Evolutionary conservation across 768 basidiomycete genomes (phyloP).

Genomic region (Tylopilus vinaceipallidus): DNA sequence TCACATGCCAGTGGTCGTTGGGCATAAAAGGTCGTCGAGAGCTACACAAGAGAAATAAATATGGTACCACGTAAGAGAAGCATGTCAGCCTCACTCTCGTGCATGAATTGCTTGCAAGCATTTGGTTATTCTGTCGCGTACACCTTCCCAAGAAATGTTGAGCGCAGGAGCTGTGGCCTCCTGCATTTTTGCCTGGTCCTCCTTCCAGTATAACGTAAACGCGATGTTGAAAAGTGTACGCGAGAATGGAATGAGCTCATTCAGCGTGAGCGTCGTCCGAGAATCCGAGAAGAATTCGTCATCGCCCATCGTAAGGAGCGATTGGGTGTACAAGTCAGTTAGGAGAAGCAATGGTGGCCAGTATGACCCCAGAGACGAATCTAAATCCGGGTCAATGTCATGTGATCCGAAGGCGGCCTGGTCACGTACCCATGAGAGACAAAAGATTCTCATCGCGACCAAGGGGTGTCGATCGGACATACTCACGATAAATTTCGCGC

Average conservation of each 20-base stretch:
- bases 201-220: conserved; percentile 72
- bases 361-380: conserved; percentile 40
- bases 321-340: conserved; percentile 77
- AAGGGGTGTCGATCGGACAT: conserved; percentile 58
- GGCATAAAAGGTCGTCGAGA: conserved; percentile 84
- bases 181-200: conserved; percentile 40
- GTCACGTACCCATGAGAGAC: conserved; percentile 39
- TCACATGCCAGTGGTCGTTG: conserved; percentile 80
- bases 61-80: background rate
- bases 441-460: conserved; percentile 52
- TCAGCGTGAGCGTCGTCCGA: conserved; percentile 77
- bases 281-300: conserved; percentile 86
- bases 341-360: conserved; percentile 80
- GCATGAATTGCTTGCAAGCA: conserved; percentile 83
- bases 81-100: conserved; percentile 64
- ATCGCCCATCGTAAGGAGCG: conserved; percentile 88
- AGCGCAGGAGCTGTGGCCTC: conserved; percentile 41
- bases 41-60: conserved; percentile 40
- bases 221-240: conserved; percentile 81
- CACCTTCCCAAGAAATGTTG: conserved; percentile 55
- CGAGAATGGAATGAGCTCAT: conserved; percentile 76
- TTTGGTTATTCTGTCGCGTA: conserved; percentile 72
- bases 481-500: conserved; percentile 70
- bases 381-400: conserved; percentile 29
- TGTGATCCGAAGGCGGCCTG: background rate